Percentiles rank a stretch among this genome's conserved stretches.
Evolutionary conservation across 2,329 filamentous ascomycete genomes (phyloP).

Genomic region (Botryotinia convoluta): DNA sequence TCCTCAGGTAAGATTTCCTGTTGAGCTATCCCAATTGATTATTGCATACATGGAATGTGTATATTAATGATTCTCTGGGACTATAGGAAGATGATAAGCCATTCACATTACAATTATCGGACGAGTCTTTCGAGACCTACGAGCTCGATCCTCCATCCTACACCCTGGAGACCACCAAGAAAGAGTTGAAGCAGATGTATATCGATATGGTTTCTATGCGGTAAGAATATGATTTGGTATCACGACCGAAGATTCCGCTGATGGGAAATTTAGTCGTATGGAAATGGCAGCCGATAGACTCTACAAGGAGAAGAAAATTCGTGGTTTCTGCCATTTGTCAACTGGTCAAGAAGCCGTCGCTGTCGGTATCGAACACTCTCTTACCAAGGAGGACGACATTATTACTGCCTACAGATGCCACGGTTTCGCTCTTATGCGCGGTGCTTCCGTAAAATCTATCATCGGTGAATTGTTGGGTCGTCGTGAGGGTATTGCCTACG

Average conservation of each 20-base stretch:
- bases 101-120: slow-evolving; percentile 88
- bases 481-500: slow-evolving; percentile 94
- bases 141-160: slow-evolving; percentile 95
- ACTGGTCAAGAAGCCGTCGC: slow-evolving; percentile 97
- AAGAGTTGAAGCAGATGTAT: slow-evolving; percentile 98
- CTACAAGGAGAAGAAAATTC: slow-evolving; percentile 99
- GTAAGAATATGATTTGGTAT: slow-evolving; percentile 53
- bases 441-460: slow-evolving; percentile 84
- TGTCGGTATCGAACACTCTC: slow-evolving; percentile 93
- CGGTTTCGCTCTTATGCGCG: slow-evolving; percentile 96
- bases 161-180: slow-evolving; percentile 91
- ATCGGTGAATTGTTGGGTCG: slow-evolving; percentile 94
- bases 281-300: slow-evolving; percentile 98
- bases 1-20: slow-evolving; percentile 54
- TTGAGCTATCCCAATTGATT: slow-evolving; percentile 16
- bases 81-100: slow-evolving; percentile 84
- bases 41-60: not conserved
- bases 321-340: slow-evolving; percentile 98
- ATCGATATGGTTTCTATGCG: slow-evolving; percentile 92
- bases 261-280: slow-evolving; percentile 70
- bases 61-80: not conserved
- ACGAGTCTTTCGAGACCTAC: slow-evolving; percentile 99
- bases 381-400: slow-evolving; percentile 85
- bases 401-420: slow-evolving; percentile 99
- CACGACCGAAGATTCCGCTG: slow-evolving; percentile 19